These are phyloP conservation scores for Viola odorata DNA, from an alignment of 345 rosid genomes.

Conservation along the genomic window DNA sequence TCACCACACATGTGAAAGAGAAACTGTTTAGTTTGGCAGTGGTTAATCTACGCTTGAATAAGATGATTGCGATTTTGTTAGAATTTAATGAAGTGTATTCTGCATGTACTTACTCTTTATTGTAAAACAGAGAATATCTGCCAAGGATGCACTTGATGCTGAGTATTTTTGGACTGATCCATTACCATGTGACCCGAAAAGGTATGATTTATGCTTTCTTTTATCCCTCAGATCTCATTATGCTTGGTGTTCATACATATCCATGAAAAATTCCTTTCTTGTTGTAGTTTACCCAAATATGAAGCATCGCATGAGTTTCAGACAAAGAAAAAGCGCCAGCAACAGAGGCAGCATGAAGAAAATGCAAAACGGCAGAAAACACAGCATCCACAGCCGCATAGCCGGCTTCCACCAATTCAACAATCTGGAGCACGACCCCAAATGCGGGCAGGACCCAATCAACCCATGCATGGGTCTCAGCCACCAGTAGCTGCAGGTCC, in stretches of 20 bases:
- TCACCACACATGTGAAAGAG: no score
- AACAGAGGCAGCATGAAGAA: slow-evolving; percentile 81
- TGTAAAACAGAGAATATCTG: slow-evolving; percentile 66
- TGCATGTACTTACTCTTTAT: neutral
- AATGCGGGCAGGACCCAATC: slow-evolving; percentile 47
- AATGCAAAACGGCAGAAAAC: slow-evolving; percentile 81
- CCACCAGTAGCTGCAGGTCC: slow-evolving; percentile 72
- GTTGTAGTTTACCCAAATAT: slow-evolving; percentile 69
- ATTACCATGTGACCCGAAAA: slow-evolving; percentile 89
- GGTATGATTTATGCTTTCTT: slow-evolving; percentile 30
- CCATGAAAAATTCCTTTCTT: slow-evolving; percentile 2
- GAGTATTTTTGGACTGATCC: slow-evolving; percentile 99
- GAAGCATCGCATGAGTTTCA: slow-evolving; percentile 97
- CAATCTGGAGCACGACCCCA: slow-evolving; percentile 69
- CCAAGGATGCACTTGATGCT: slow-evolving; percentile 94
- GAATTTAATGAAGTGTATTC: neutral
- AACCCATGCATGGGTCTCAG: slow-evolving; percentile 54
- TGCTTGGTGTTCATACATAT: neutral
- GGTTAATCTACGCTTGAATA: neutral
- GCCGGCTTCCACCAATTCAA: slow-evolving; percentile 75
- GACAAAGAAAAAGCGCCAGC: slow-evolving; percentile 92
- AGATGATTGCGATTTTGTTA: neutral
- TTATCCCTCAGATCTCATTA: neutral
- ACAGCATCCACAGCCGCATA: slow-evolving; percentile 74
- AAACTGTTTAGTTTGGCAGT: no score